A percentile compares a stretch with the other conserved stretches of the same genome.
Conservation (phyloP, 106 monocot species). For the Posidonia australis region DNA sequence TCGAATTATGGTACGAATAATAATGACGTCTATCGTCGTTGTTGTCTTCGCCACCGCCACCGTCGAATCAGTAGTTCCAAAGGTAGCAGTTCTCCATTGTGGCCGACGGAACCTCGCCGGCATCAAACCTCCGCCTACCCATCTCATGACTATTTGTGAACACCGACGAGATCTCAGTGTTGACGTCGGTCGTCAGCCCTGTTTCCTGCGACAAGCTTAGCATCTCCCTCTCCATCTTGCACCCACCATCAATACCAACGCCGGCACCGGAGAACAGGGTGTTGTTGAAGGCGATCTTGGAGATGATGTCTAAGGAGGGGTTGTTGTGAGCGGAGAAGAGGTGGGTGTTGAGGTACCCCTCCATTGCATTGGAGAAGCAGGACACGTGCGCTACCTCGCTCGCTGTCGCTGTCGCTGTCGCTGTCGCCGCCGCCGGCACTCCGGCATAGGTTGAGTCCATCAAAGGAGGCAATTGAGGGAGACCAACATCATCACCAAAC, state of each 20-base stretch:
- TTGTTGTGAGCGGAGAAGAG: background rate
- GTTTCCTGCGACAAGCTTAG: conserved; percentile 27
- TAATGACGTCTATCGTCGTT: no score
- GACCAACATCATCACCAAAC: background rate
- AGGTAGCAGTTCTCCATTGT: background rate
- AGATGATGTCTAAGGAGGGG: background rate
- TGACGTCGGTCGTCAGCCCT: conserved; percentile 24
- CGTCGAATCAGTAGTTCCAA: background rate
- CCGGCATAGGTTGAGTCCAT: background rate
- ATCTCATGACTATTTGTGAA: background rate
- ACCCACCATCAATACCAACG: background rate
- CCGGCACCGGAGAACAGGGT: no score
- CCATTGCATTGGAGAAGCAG: conserved; percentile 17
- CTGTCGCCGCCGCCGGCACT: background rate
- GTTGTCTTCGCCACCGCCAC: no score
- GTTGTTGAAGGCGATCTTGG: background rate
- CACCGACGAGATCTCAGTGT: conserved; percentile 29
- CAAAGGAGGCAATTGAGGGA: background rate
- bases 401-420: background rate
- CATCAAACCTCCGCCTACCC: background rate
- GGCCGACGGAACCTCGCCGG: background rate
- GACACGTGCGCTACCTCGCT: conserved; percentile 10
- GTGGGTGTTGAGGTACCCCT: conserved; percentile 2
- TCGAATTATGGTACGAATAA: no score
- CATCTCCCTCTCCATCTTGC: conserved; percentile 21